Evolutionary conservation across 495 filamentous ascomycete species (phyloP).

Genomic region (Margaritispora aquatica): DNA sequence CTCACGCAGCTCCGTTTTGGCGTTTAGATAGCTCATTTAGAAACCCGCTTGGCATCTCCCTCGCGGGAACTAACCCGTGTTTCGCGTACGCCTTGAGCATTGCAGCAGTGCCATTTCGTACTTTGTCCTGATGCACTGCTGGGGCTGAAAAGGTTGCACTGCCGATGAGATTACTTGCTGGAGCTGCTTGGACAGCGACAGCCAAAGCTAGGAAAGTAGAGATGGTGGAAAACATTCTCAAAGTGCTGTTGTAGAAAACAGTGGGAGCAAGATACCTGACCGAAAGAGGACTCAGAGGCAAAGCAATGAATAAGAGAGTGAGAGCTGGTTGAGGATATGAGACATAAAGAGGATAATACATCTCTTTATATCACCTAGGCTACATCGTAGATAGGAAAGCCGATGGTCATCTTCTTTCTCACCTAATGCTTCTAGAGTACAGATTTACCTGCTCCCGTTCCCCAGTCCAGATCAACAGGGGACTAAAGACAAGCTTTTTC

Average conservation of each 20-base stretch:
- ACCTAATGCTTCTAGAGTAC: neutral
- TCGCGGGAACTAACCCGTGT: constrained; percentile 15
- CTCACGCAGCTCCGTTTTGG: constrained; percentile 38
- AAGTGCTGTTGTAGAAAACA: neutral
- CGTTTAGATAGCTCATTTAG: constrained; percentile 13
- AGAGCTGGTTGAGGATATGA: constrained; percentile 6
- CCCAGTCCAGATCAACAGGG: constrained; percentile 1
- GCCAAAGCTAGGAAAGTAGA: constrained; percentile 14
- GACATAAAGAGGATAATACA: neutral
- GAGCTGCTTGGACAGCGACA: constrained; percentile 12
- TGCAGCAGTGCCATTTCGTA: constrained; percentile 25
- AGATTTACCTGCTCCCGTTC: neutral
- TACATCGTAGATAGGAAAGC: too few relatives aligned
- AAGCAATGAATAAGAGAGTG: neutral
- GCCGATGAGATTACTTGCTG: neutral
- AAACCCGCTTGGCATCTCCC: constrained; percentile 8
- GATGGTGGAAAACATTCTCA: constrained; percentile 18
- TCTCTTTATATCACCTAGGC: constrained; percentile 8
- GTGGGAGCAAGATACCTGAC: neutral
- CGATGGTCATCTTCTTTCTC: too few relatives aligned
- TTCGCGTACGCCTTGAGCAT: constrained; percentile 24
- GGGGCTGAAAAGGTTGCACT: constrained; percentile 12
- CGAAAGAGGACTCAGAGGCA: neutral
- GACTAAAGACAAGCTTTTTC: neutral
- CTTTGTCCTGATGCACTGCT: constrained; percentile 18